Percentiles rank a stretch among this genome's conserved stretches.
Conservation (phyloP, 2,329 filamentous ascomycete genomes). For the Colletotrichum graminicola region DNA sequence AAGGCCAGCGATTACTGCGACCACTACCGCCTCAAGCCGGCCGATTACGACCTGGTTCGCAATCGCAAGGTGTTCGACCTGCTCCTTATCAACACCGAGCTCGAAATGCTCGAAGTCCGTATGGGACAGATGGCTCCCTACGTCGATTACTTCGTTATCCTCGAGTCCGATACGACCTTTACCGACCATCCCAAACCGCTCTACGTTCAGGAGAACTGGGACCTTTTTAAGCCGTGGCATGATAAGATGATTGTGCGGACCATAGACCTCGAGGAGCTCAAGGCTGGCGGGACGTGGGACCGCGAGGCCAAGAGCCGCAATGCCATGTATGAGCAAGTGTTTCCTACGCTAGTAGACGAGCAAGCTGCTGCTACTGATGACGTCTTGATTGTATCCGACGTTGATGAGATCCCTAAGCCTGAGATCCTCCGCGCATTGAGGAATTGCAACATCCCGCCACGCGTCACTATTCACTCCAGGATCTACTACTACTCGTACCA, state of each 20-base stretch:
- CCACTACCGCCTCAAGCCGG: slow-evolving; percentile 55
- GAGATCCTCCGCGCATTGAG: slow-evolving; percentile 61
- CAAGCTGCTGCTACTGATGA: slow-evolving; percentile 62
- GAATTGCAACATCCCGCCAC: slow-evolving; percentile 64
- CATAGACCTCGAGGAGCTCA: slow-evolving; percentile 43
- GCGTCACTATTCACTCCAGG: slow-evolving; percentile 63
- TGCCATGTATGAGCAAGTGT: slow-evolving; percentile 68
- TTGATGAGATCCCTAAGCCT: slow-evolving; percentile 71
- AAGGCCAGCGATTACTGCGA: slow-evolving; percentile 49
- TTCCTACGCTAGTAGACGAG: slow-evolving; percentile 60
- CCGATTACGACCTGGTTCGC: slow-evolving; percentile 42
- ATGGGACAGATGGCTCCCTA: slow-evolving; percentile 67
- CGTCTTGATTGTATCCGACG: slow-evolving; percentile 70
- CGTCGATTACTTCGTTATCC: slow-evolving; percentile 75
- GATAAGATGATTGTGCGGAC: slow-evolving; percentile 70
- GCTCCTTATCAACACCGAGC: slow-evolving; percentile 71
- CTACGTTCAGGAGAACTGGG: slow-evolving; percentile 64
- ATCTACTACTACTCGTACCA: slow-evolving; percentile 72
- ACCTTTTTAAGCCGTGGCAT: slow-evolving; percentile 64
- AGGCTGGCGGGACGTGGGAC: slow-evolving; percentile 56
- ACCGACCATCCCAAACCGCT: slow-evolving; percentile 68
- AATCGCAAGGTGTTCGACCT: slow-evolving; percentile 71
- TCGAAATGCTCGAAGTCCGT: slow-evolving; percentile 75
- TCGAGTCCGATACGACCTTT: slow-evolving; percentile 71
- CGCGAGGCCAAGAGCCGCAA: slow-evolving; percentile 67